phyloP scores from a whole-genome alignment of 2,329 filamentous ascomycete species.

The Pseudogymnoascus sp. region DNA sequence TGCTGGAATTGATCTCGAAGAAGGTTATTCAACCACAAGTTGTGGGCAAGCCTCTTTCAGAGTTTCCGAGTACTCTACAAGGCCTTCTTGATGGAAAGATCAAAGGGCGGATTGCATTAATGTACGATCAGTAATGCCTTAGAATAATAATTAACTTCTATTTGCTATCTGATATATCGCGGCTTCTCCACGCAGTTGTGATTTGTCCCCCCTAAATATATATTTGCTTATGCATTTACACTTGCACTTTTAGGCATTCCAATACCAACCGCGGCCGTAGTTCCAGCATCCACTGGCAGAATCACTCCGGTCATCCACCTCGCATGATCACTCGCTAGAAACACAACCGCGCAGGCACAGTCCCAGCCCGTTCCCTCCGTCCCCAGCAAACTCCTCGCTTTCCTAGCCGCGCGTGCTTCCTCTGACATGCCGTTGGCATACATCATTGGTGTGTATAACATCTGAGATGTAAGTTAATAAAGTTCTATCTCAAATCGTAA shows the following conservation, averaged over 20 bases:
- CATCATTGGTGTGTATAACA: conserved; percentile 43
- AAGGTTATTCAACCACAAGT: conserved; percentile 31
- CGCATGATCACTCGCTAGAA: conserved; percentile 44
- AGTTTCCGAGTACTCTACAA: conserved; percentile 30
- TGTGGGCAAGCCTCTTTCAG: conserved; percentile 26
- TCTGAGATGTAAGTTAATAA: conserved; percentile 21
- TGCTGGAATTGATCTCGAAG: conserved; percentile 30
- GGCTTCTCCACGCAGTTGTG: neutral
- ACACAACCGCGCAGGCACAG: conserved; percentile 41
- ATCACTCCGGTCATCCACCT: conserved; percentile 44
- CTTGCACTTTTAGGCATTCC: neutral
- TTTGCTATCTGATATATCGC: neutral
- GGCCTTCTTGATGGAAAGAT: conserved; percentile 32
- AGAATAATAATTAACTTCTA: neutral
- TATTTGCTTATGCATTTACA: conserved; percentile 1
- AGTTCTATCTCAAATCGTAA: neutral
- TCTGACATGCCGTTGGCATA: conserved; percentile 32
- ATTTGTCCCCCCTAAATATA: neutral
- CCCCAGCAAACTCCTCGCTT: conserved; percentile 42
- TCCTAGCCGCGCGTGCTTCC: conserved; percentile 32
- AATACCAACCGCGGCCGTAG: conserved; percentile 34
- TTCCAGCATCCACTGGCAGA: conserved; percentile 40
- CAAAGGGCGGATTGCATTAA: conserved; percentile 16
- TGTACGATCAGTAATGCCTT: neutral
- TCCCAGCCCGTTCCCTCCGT: conserved; percentile 49